phyloP scores from a whole-genome alignment of 1,284 basidiomycete genomes.

The Trichosporon faecale region DNA sequence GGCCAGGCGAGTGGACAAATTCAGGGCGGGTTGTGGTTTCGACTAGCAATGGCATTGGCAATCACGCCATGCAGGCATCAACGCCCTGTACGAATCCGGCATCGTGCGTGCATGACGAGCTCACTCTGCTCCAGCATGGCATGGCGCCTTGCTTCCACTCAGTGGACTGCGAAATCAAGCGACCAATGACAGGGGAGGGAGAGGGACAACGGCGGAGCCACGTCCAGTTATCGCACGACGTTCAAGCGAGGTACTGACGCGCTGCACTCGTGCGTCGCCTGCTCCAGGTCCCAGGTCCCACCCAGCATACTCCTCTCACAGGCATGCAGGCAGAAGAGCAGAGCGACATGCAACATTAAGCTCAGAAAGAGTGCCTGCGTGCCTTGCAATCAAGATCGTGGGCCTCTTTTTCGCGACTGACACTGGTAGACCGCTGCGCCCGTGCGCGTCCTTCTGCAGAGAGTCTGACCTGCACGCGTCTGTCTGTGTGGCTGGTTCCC shows the following conservation, averaged over 20 bases:
- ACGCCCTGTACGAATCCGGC: constrained; percentile 7
- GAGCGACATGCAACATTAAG: background rate
- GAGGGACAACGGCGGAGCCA: too few species aligned
- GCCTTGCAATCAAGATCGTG: background rate
- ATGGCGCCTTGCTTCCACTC: background rate
- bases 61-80: background rate
- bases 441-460: too few species aligned
- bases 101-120: background rate
- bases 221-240: background rate
- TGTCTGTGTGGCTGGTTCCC: background rate
- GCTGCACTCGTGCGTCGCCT: background rate
- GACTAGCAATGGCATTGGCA: constrained; percentile 4
- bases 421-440: background rate
- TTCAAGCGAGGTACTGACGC: constrained; percentile 1
- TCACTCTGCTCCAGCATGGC: background rate
- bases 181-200: too few species aligned
- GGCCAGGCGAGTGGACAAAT: background rate
- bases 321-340: background rate
- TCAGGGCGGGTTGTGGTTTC: background rate
- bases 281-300: background rate
- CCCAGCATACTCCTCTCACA: background rate
- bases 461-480: background rate
- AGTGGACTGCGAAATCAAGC: background rate
- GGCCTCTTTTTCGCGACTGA: background rate
- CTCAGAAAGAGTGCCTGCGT: background rate